These are phyloP conservation scores for Mycena haematopus DNA, from an alignment of 768 basidiomycete genomes.

Conservation along the genomic window DNA sequence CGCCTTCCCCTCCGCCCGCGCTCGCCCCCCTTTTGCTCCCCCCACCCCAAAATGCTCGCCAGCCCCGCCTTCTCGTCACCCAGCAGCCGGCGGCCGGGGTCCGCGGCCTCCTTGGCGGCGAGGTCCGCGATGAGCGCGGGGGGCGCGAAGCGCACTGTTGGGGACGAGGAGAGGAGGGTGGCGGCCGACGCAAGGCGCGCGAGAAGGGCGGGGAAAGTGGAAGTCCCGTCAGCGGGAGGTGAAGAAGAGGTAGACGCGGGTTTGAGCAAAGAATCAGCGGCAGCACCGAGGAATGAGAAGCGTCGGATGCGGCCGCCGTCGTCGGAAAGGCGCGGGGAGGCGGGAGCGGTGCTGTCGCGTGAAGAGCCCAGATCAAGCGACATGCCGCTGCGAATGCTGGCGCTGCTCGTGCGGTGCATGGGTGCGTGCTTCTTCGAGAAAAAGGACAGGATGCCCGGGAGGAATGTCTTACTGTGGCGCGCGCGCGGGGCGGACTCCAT, in stretches of 20 bases:
- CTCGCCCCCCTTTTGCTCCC: slow-evolving; percentile 34
- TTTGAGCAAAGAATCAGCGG: slow-evolving; percentile 29
- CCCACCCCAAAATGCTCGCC: slow-evolving; percentile 66
- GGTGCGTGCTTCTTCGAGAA: slow-evolving; percentile 41
- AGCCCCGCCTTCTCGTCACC: slow-evolving; percentile 66
- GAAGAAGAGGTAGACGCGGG: slow-evolving; percentile 13
- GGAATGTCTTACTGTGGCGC: slow-evolving; percentile 36
- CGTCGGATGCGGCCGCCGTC: slow-evolving; percentile 41
- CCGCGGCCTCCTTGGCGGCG: slow-evolving; percentile 53
- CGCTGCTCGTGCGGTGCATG: slow-evolving; percentile 28
- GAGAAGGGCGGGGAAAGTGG: slow-evolving; percentile 49
- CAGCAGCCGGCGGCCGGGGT: slow-evolving; percentile 45
- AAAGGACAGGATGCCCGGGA: slow-evolving; percentile 51
- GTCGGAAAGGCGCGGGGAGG: slow-evolving; percentile 34
- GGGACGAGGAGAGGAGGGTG: slow-evolving; percentile 58
- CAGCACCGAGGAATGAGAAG: slow-evolving; percentile 48
- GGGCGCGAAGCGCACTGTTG: slow-evolving; percentile 52
- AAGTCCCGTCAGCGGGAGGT: slow-evolving; percentile 23
- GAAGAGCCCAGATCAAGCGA: slow-evolving; percentile 51
- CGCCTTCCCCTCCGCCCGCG: slow-evolving; percentile 47
- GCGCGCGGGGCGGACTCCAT: neutral
- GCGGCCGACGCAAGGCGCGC: slow-evolving; percentile 47
- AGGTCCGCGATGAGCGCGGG: slow-evolving; percentile 58
- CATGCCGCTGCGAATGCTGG: slow-evolving; percentile 38
- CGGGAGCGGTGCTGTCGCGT: slow-evolving; percentile 24